phyloP scores from a whole-genome alignment of 1,139 yeast genomes.

The Kluyveromyces sp. region DNA sequence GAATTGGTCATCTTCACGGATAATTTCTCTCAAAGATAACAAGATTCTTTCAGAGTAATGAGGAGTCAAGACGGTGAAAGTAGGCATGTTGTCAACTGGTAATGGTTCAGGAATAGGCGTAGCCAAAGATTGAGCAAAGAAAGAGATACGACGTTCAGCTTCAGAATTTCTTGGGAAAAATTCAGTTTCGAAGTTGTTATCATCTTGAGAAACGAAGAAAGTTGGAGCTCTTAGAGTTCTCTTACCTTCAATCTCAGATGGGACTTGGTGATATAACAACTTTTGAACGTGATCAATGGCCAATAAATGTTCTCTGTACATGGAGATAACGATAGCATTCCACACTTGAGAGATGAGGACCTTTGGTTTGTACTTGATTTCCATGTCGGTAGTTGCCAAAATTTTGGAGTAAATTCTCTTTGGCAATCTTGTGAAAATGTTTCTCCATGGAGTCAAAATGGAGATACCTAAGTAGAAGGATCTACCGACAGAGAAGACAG shows the following conservation, averaged over 20 bases:
- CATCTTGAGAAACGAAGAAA: slow-evolving; percentile 96
- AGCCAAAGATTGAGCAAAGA: slow-evolving; percentile 97
- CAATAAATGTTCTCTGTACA: slow-evolving; percentile 95
- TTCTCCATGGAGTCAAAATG: slow-evolving; percentile 98
- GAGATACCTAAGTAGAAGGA: slow-evolving; percentile 98
- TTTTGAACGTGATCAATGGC: slow-evolving; percentile 98
- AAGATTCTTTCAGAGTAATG: slow-evolving; percentile 96
- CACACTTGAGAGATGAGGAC: slow-evolving; percentile 96
- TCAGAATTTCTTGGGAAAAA: slow-evolving; percentile 94
- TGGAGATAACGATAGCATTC: slow-evolving; percentile 96
- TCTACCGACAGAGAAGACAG: slow-evolving; percentile 92
- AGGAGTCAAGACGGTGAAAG: slow-evolving; percentile 95
- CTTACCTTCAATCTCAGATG: slow-evolving; percentile 94
- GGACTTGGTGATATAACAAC: slow-evolving; percentile 94
- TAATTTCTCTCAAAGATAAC: slow-evolving; percentile 89
- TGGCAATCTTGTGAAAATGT: slow-evolving; percentile 93
- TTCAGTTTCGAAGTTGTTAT: slow-evolving; percentile 87
- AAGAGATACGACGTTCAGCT: slow-evolving; percentile 98
- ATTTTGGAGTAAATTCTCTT: slow-evolving; percentile 97
- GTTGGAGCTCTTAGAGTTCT: slow-evolving; percentile 98
- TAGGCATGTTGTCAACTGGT: slow-evolving; percentile 99
- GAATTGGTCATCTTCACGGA: slow-evolving; percentile 97
- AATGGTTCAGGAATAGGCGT: slow-evolving; percentile 98
- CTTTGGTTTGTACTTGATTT: slow-evolving; percentile 96
- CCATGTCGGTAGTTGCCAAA: slow-evolving; percentile 97